Conservation (phyloP, 768 basidiomycete genomes). For the Melanogaster broomeanus region DNA sequence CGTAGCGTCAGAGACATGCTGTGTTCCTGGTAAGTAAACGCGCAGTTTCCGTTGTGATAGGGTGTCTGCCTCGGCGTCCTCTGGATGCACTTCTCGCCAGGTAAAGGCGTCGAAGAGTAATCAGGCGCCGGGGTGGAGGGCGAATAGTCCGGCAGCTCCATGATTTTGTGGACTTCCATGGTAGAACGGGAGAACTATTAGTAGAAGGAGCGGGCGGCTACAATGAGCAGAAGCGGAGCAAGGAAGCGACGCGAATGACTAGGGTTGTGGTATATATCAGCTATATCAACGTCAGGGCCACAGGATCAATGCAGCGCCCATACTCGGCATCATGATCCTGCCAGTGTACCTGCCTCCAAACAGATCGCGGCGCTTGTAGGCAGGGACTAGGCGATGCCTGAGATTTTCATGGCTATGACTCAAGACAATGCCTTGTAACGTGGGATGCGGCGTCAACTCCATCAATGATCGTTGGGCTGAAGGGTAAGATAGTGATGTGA, state of each 20-base stretch:
- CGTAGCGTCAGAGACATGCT: slow-evolving; percentile 31
- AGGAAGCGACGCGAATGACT: no score
- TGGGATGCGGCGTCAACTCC: no score
- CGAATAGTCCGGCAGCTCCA: slow-evolving; percentile 51
- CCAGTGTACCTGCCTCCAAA: not conserved
- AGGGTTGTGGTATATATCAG: slow-evolving; percentile 20
- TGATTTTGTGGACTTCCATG: slow-evolving; percentile 13
- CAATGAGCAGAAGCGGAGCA: slow-evolving; percentile 1
- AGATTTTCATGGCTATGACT: slow-evolving; percentile 8
- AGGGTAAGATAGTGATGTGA: no score
- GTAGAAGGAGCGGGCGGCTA: slow-evolving; percentile 3
- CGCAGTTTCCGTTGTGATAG: slow-evolving; percentile 14
- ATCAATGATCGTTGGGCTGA: no score
- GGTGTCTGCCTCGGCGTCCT: slow-evolving; percentile 37
- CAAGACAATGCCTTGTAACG: slow-evolving; percentile 5
- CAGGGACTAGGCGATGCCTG: slow-evolving; percentile 19
- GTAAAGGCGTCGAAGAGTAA: slow-evolving; percentile 56
- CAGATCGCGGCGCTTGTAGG: slow-evolving; percentile 12
- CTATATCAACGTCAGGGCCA: slow-evolving; percentile 12
- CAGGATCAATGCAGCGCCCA: not conserved
- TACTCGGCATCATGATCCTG: slow-evolving; percentile 4
- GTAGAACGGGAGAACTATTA: slow-evolving; percentile 2
- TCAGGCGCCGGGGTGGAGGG: slow-evolving; percentile 53
- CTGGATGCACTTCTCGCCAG: slow-evolving; percentile 55
- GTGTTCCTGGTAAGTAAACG: slow-evolving; percentile 33